Base-by-base conservation (phyloP, 441 rosid genomes). In the Mallotus japonicus region DNA sequence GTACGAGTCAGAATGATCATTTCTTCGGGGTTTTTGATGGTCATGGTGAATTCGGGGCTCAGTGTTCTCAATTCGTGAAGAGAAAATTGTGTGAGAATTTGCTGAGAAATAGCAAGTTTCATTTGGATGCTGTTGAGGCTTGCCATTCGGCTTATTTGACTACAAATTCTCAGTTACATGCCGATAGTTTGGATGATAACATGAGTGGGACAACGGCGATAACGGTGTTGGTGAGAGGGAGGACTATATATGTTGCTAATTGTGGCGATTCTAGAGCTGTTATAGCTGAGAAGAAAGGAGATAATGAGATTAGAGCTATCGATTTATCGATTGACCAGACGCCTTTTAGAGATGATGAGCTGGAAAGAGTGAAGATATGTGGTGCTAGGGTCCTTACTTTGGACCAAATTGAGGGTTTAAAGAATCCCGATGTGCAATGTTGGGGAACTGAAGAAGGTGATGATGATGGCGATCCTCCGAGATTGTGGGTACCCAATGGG, bases 191-290 rank as follows among this genome's bases (percentile, higher is more conserved):
- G 60, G 99, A 96, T 76, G 99, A 96, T 78, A 86, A 86, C 78
- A 96, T 96, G 99, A 96, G 99, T 44, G 99, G 99, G n/a, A 96
- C 99, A 0, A 96, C 99, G n/a, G 92, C 97, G 0, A 85, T 96
- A 60, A 92, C 99, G 49, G 90, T 96, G 73, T 79, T 96, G 81
- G 97, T 93, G 64, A 87, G 98, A 57, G 99, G 99, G 8, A 81
- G 89, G 78, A 93, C 87, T 3, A 77, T 96, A 7, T 90, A 87
- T 67, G 97, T 92, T 28, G 96, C 97, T 0, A 96, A 96, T 86
- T 81, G 93, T 0, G 99, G 99, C 63, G 99, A 96, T 76, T 96
- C 99, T 0, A 86, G 99, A 70, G 97, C 99, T 1, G 97, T 96
- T 82, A 71, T 96, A 57, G 99, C 90, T 9, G 97, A 92, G 84